A percentile compares a stretch with the other conserved stretches of the same genome.
Evolutionary conservation across 441 rosid genomes (phyloP).

Genomic region (Euphorbia celastroides): DNA sequence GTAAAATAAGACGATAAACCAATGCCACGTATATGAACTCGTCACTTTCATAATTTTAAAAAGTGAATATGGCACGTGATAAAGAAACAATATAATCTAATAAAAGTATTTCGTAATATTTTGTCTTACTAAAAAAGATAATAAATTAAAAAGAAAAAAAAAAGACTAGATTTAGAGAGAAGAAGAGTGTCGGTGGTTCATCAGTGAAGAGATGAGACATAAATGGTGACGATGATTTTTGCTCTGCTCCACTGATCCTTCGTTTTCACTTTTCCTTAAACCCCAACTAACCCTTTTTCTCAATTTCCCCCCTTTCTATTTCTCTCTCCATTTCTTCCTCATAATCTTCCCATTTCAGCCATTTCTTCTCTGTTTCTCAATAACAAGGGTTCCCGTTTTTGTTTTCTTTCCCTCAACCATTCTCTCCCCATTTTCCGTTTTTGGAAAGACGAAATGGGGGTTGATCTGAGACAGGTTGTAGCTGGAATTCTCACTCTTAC

Average conservation of each 20-base stretch:
- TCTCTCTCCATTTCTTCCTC: slow-evolving; percentile 1
- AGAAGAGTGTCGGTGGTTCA: slow-evolving; percentile 15
- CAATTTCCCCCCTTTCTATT: background rate
- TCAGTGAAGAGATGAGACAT: background rate
- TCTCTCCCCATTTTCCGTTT: background rate
- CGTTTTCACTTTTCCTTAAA: background rate
- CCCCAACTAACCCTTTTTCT: background rate
- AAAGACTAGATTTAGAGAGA: background rate
- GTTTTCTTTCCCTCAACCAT: background rate
- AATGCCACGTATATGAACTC: no score
- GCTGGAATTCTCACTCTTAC: no score
- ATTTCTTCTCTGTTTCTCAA: background rate
- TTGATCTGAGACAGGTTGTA: slow-evolving; percentile 92
- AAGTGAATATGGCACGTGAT: no score
- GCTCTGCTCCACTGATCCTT: background rate
- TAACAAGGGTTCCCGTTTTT: background rate
- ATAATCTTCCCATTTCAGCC: background rate
- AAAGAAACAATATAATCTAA: no score
- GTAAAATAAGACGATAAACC: no score
- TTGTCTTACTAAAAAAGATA: background rate
- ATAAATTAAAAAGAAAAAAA: background rate
- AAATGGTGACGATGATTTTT: background rate
- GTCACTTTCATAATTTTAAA: no score
- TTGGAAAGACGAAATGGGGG: slow-evolving; percentile 47
- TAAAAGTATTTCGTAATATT: background rate